These are phyloP conservation scores for Neocallimastix lanati DNA, from an alignment of 192 early-diverging fungal species.

Conservation along the genomic window DNA sequence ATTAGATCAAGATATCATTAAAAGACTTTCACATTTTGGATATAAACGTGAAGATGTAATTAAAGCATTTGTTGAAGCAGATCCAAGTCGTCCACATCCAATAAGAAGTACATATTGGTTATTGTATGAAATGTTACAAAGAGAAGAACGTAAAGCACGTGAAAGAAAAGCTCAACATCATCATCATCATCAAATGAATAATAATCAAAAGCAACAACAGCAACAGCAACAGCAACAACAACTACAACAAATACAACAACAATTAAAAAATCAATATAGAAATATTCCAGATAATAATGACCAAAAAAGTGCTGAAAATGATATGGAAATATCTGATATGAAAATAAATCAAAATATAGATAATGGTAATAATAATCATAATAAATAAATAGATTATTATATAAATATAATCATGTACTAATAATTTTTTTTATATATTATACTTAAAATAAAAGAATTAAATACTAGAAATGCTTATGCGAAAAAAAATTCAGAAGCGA, in stretches of 20 bases:
- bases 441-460: too few relatives aligned
- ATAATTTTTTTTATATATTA: too few relatives aligned
- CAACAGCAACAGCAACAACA: background rate
- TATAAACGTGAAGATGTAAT: conserved; percentile 18
- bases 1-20: conserved; percentile 15
- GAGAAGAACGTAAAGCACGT: conserved; percentile 12
- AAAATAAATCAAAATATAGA: background rate
- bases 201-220: background rate
- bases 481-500: background rate
- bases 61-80: conserved; percentile 14
- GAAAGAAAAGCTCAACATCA: background rate
- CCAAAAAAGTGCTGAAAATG: background rate
- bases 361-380: background rate
- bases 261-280: background rate
- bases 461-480: background rate
- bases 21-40: conserved; percentile 21
- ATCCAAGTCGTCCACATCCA: conserved; percentile 9
- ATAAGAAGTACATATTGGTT: conserved; percentile 29
- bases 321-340: background rate
- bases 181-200: background rate
- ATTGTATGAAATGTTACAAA: conserved; percentile 24
- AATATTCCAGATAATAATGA: background rate
- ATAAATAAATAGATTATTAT: too few relatives aligned
- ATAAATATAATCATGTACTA: too few relatives aligned
- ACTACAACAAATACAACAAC: background rate